These are phyloP conservation scores for Exophiala xenobiotica DNA, from an alignment of 2,329 filamentous ascomycete genomes.

Conservation along the genomic window DNA sequence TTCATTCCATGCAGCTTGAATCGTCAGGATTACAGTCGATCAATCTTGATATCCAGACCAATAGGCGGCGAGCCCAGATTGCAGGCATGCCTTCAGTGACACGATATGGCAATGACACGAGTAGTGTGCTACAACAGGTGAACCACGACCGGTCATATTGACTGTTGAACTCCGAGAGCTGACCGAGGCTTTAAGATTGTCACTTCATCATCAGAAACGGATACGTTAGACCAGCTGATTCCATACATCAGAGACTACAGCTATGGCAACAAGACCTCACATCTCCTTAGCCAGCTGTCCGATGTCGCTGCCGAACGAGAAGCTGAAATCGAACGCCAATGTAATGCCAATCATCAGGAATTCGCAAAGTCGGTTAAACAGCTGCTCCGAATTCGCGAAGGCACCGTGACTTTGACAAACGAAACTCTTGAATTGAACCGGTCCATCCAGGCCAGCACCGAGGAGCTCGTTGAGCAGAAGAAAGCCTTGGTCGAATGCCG, in stretches of 20 bases:
- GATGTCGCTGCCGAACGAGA: slow-evolving; percentile 85
- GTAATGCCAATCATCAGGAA: slow-evolving; percentile 93
- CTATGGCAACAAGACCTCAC: slow-evolving; percentile 67
- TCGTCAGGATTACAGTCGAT: too few relatives aligned
- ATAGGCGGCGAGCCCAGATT: background rate
- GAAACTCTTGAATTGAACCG: slow-evolving; percentile 92
- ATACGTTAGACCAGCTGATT: slow-evolving; percentile 94
- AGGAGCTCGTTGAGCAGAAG: slow-evolving; percentile 92
- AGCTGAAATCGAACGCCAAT: slow-evolving; percentile 87
- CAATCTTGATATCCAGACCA: background rate
- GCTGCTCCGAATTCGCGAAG: slow-evolving; percentile 86
- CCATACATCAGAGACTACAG: slow-evolving; percentile 90
- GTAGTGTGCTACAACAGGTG: slow-evolving; percentile 43
- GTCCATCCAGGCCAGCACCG: slow-evolving; percentile 91
- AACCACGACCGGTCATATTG: background rate
- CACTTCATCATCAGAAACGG: slow-evolving; percentile 82
- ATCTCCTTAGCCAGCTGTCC: slow-evolving; percentile 74
- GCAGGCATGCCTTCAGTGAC: slow-evolving; percentile 38
- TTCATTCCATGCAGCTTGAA: too few relatives aligned
- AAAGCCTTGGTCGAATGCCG: slow-evolving; percentile 90
- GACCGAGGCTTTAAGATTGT: slow-evolving; percentile 66
- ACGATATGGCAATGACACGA: slow-evolving; percentile 38
- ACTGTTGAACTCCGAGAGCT: slow-evolving; percentile 5
- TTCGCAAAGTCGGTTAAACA: slow-evolving; percentile 93
- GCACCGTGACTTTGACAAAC: slow-evolving; percentile 80